A percentile compares a stretch with the other conserved stretches of the same genome.
Conservation (phyloP, 176 grass and related monocot species). For the Triticum aestivum region IWGSC_CS_RefSeq_v2.1 NC_057802.1:583053854-583054353, state of each 20-base stretch:
- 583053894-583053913: conserved; percentile 42
- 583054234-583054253: conserved; percentile 79
- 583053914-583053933: neutral
- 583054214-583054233: conserved; percentile 84
- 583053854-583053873: conserved; percentile 89
- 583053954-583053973: neutral
- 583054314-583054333: conserved; percentile 73
- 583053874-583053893: conserved; percentile 68
- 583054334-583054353: conserved; percentile 93
- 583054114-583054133: conserved; percentile 86
- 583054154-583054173: conserved; percentile 85
- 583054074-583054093: conserved; percentile 79
- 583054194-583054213: conserved; percentile 44
- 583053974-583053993: neutral
- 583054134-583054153: conserved; percentile 88
- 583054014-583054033: conserved; percentile 93
- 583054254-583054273: conserved; percentile 81
- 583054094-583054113: conserved; percentile 58
- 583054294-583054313: conserved; percentile 69
- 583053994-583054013: conserved; percentile 62
- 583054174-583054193: conserved; percentile 60
- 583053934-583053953: too few species aligned
- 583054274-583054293: conserved; percentile 76
- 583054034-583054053: conserved; percentile 92
- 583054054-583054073: conserved; percentile 63